Evolutionary conservation across 768 basidiomycete species (phyloP).

Genomic region (Boletellus ananiceps): DNA sequence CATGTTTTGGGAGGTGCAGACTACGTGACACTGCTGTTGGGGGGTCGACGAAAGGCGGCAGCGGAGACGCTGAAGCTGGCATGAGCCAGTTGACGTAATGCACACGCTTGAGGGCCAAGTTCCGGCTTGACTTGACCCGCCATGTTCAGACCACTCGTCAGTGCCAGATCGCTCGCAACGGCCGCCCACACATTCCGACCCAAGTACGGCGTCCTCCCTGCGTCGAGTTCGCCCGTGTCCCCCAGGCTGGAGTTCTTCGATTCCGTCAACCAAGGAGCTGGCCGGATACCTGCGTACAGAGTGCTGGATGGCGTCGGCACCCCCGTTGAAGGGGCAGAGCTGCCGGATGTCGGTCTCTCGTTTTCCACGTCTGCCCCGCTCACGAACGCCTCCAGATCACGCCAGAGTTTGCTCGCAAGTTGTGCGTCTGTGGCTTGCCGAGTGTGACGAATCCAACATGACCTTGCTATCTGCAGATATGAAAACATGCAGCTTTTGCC

Average conservation of each 20-base stretch:
- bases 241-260: slow-evolving; percentile 77
- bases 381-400: slow-evolving; percentile 48
- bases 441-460: neutral
- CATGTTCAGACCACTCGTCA: slow-evolving; percentile 13
- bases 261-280: slow-evolving; percentile 55
- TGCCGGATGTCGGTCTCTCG: slow-evolving; percentile 59
- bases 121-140: slow-evolving; percentile 15
- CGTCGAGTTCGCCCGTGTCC: slow-evolving; percentile 57
- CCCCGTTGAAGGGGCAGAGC: slow-evolving; percentile 64
- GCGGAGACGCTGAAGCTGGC: slow-evolving; percentile 65
- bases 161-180: slow-evolving; percentile 14
- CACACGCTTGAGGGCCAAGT: slow-evolving; percentile 8
- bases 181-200: slow-evolving; percentile 12
- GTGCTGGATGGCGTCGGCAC: slow-evolving; percentile 78
- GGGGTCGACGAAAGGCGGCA: slow-evolving; percentile 60
- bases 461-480: slow-evolving; percentile 41
- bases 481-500: slow-evolving; percentile 79
- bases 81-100: slow-evolving; percentile 13
- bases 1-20: slow-evolving; percentile 69
- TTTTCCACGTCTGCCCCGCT: neutral
- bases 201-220: slow-evolving; percentile 36
- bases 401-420: slow-evolving; percentile 56
- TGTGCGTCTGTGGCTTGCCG: slow-evolving; percentile 37
- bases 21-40: slow-evolving; percentile 69
- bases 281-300: slow-evolving; percentile 80